Conservation (phyloP, 108 stramenopile species). For the Nitzschia sp. region DNA sequence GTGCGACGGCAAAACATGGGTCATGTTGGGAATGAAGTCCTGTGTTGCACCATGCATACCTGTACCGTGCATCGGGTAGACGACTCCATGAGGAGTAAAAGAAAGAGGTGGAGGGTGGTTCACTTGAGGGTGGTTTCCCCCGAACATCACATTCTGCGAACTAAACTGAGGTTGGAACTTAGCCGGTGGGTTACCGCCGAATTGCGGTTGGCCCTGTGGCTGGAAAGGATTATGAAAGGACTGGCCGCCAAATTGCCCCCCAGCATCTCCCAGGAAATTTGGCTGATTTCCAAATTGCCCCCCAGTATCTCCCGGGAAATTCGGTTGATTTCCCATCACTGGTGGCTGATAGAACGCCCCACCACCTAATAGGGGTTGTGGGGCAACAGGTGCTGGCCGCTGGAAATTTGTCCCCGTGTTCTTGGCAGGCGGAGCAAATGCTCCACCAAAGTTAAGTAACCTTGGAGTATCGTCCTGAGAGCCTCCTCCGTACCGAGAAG, state of each 20-base stretch:
- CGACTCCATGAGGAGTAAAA: conserved; percentile 24
- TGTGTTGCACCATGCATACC: conserved; percentile 12
- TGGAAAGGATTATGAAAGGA: conserved; percentile 10
- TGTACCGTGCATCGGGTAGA: conserved; percentile 26
- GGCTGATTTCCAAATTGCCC: not conserved
- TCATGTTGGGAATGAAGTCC: conserved; percentile 15
- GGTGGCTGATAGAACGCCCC: not conserved
- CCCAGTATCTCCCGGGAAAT: not conserved
- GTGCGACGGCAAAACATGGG: too few relatives aligned
- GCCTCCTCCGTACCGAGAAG: not conserved
- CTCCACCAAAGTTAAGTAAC: conserved; percentile 49
- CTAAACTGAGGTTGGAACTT: conserved; percentile 3
- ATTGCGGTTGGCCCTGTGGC: conserved; percentile 4
- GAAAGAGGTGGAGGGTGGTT: conserved; percentile 21
- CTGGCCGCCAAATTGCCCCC: not conserved
- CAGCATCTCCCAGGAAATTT: too few relatives aligned
- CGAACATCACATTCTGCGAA: not conserved
- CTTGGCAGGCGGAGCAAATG: conserved; percentile 52
- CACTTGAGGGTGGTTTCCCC: conserved; percentile 9
- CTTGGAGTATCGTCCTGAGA: conserved; percentile 16
- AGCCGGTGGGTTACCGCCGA: not conserved
- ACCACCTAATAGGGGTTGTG: not conserved
- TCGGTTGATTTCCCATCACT: not conserved
- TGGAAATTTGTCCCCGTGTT: not conserved
- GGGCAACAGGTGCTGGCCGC: not conserved